Evolutionary conservation across 2,329 filamentous ascomycete genomes (phyloP).

Genomic region (Ilyonectria sp.): DNA sequence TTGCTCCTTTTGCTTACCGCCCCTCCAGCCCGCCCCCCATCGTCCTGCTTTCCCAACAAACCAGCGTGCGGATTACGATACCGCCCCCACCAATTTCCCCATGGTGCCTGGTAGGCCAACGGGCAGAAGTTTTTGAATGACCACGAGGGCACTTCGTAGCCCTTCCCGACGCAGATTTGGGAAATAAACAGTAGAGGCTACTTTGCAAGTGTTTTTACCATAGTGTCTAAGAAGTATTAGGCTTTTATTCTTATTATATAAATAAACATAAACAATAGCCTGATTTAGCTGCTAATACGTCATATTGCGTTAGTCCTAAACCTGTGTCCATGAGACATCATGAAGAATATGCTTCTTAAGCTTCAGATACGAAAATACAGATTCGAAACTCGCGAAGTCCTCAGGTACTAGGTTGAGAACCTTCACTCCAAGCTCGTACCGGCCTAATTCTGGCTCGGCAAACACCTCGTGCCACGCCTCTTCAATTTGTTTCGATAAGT

Average conservation of each 20-base stretch:
- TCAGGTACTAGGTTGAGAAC: background rate
- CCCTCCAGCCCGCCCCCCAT: too few species aligned
- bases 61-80: background rate
- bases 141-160: too few species aligned
- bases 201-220: too few species aligned
- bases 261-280: too few species aligned
- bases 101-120: background rate
- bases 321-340: slow-evolving; percentile 19
- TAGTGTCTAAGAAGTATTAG: too few species aligned
- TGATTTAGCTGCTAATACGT: background rate
- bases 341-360: slow-evolving; percentile 26
- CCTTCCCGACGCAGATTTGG: too few species aligned
- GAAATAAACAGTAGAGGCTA: too few species aligned
- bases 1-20: too few species aligned
- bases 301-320: background rate
- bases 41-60: background rate
- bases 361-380: slow-evolving; percentile 20
- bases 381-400: slow-evolving; percentile 2
- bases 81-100: background rate
- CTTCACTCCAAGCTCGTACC: slow-evolving; percentile 2
- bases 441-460: background rate
- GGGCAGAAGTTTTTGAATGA: background rate
- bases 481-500: slow-evolving; percentile 15
- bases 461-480: slow-evolving; percentile 23
- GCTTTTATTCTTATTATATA: too few species aligned